Evolutionary conservation across 2,329 filamentous ascomycete species (phyloP), one percentile per base, ranked within the genome.

Genomic region (Epichloe gansuensis): DNA sequence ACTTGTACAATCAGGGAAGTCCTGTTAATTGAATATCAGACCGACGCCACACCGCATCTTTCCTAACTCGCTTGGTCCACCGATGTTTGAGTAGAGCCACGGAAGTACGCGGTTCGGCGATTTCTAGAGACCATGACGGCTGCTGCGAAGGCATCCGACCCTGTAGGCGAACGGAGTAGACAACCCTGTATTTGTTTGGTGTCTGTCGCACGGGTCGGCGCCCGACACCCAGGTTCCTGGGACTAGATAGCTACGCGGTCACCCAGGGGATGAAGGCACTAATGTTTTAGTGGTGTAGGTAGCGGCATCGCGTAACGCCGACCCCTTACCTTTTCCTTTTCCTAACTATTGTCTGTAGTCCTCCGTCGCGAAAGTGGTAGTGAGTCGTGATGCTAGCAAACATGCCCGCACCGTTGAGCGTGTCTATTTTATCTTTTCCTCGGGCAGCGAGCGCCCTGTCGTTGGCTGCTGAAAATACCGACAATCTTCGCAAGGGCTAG

Each of bases 141-240:
- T 31, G 28, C 28, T 8, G 8, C 8, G 28, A 31, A 31, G 28
- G 28, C 8, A 31, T 31, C 8, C 8, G 28, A 31, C 28, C 28
- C 8, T 31, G 28, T 31, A 31, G 28, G 28, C 28, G 28, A 31
- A 31, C 28, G 28, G 23, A 31, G 35, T 9, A 25, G 37, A 8
- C 23, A 46, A 46, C 43, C 43, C 13, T 28, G 25, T 13, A 39
- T 39, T 39, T 17, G 34, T 28, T 25, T 17, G 34, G 34, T 43
- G 37, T 38, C 11, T 35, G 47, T 51, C 45, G 49, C 42, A 51
- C 49, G 23, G 13, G 12, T 54, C 46, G 45, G 41, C 39, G 45
- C 41, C 50, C 52, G 39, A 34, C 46, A 49, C 23, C 49, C 52
- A 54, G 52, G 49, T 52, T 52, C 37, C 52, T 49, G 52, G 49